Evolutionary conservation across 345 rosid species (phyloP), one percentile per base, ranked within the genome.

Genomic region (Eutrema heterophyllum): DNA sequence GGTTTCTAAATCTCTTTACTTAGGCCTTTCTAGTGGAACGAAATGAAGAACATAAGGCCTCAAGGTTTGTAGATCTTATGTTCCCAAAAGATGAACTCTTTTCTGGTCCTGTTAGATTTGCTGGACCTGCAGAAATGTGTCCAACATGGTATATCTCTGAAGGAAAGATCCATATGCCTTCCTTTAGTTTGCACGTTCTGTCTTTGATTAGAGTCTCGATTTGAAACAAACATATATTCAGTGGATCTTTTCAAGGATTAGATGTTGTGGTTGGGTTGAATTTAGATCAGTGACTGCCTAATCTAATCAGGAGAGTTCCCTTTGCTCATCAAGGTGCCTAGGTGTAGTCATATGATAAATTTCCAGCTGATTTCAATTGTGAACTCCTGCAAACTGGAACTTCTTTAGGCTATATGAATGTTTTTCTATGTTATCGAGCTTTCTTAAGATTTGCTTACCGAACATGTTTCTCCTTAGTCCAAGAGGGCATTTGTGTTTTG

Each of bases 311-410:
- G 0, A 76, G 75, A 3, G 83, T 86, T 26, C 54, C 70, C 24
- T 82, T 86, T 41, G 79, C 84, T 55, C 82, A 87, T 10, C 77
- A 82, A 56, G 84, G 96, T 3, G 40, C 68, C 11, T 30, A 27
- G 5, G 82, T 64, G 1, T 80, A 83, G 79, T 41, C 39, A 14
- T 24, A 56, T 40, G 77, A 64, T 7, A n/a, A 58, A 4, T 83
- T 81, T 38, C 15, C 14, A 40, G 64, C 40, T 30, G 59, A 29
- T 3, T 35, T 13, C 9, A 16, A 46, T 5, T 75, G 87, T 70
- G 33, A 41, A 14, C 18, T 36, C 21, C 76, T 71, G 53, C 74
- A 21, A n/a, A 9, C 13, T 21, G 5, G 11, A 45, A 46, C 26
- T 32, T 69, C 26, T 56, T 44, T 46, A 60, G 0, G 68, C 21